A percentile compares a stretch with the other conserved stretches of the same genome.
phyloP scores from a whole-genome alignment of 208 protist genomes.

The Tritrichomonas foetus region DNA sequence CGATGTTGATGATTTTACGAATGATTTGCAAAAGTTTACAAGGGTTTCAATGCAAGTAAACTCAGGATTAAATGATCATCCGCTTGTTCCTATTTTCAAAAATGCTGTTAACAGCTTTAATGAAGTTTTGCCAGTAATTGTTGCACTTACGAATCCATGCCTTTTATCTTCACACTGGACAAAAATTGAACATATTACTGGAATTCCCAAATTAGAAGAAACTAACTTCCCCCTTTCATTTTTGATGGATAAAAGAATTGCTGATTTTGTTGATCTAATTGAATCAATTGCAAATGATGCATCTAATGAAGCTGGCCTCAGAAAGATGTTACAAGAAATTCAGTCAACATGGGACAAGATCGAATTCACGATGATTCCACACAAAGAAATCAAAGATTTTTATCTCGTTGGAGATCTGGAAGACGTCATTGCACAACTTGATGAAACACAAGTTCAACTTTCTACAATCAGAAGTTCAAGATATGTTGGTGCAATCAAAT shows the following conservation, averaged over 20 bases:
- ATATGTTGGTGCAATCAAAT: constrained; percentile 39
- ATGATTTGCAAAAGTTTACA: neutral
- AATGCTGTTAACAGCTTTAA: neutral
- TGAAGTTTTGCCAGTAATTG: constrained; percentile 44
- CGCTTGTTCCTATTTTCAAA: constrained; percentile 45
- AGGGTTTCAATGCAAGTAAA: neutral
- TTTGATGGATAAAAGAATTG: constrained; percentile 3
- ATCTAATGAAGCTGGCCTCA: constrained; percentile 5
- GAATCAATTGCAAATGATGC: constrained; percentile 32
- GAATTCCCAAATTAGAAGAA: constrained; percentile 20
- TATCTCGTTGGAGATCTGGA: constrained; percentile 29
- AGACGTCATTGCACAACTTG: constrained; percentile 4
- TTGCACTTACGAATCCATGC: constrained; percentile 42
- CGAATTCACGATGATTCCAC: constrained; percentile 79
- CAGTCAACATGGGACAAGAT: constrained; percentile 53
- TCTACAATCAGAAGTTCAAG: neutral
- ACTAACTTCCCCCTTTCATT: neutral
- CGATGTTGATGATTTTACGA: neutral
- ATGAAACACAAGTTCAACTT: constrained; percentile 5
- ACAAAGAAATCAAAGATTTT: constrained; percentile 53
- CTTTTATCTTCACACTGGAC: constrained; percentile 38
- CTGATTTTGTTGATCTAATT: neutral
- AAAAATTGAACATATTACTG: constrained; percentile 40
- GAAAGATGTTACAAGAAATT: neutral
- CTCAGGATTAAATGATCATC: neutral